phyloP scores from a whole-genome alignment of 768 basidiomycete species.

The Rossbeevera mucosa region DNA sequence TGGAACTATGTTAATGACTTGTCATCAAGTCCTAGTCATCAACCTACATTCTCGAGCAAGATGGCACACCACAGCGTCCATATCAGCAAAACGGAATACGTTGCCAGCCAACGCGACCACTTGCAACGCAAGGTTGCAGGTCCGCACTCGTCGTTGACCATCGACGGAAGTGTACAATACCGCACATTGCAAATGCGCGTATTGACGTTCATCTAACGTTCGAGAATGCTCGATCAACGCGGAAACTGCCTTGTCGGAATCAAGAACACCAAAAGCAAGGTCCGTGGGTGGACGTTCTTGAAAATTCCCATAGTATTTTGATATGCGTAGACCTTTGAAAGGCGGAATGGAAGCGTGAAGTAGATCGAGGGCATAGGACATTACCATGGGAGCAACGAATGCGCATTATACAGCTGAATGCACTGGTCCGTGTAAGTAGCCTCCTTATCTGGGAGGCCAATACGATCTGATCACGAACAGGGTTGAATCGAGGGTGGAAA shows the following conservation, averaged over 20 bases:
- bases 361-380: constrained; percentile 8
- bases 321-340: constrained; percentile 54
- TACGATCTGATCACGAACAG: constrained; percentile 55
- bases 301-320: constrained; percentile 71
- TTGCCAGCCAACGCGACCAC: constrained; percentile 83
- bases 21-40: neutral
- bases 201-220: constrained; percentile 61
- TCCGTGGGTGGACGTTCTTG: constrained; percentile 64
- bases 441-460: constrained; percentile 75
- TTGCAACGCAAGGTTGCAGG: constrained; percentile 79
- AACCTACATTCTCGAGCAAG: constrained; percentile 72
- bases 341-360: constrained; percentile 6
- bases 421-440: constrained; percentile 63
- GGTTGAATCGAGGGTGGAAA: constrained; percentile 87
- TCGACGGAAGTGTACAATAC: constrained; percentile 74
- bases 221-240: constrained; percentile 71
- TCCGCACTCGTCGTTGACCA: constrained; percentile 81
- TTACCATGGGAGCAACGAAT: constrained; percentile 84
- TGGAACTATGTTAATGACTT: neutral
- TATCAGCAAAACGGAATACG: constrained; percentile 87
- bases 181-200: constrained; percentile 82
- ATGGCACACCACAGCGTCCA: constrained; percentile 75
- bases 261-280: constrained; percentile 71
- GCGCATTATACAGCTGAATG: constrained; percentile 74
- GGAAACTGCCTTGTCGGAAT: constrained; percentile 77